Conservation (phyloP, 176 grass and related monocot species). For the Tuctoria greenei region DNA sequence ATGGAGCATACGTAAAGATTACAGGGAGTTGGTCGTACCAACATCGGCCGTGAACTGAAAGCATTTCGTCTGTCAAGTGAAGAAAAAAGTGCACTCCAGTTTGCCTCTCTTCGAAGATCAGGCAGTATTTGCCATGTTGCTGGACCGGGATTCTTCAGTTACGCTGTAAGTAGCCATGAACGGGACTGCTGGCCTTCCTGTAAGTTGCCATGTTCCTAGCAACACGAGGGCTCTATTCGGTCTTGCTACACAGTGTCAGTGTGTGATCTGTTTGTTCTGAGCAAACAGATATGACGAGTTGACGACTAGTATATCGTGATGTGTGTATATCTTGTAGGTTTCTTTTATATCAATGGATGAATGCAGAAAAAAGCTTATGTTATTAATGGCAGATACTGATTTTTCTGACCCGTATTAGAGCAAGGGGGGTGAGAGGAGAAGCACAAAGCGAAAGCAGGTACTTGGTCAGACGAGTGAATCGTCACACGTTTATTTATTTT, state of each 20-base stretch:
- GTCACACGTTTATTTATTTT: too few relatives aligned
- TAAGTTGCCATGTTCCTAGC: too few relatives aligned
- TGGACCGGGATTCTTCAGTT: constrained; percentile 30
- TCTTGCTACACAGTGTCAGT: not conserved
- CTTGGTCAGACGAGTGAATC: too few relatives aligned
- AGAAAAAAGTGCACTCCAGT: not conserved
- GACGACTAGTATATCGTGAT: not conserved
- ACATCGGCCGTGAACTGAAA: constrained; percentile 36
- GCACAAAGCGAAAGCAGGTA: too few relatives aligned
- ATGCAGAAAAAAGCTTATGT: too few relatives aligned
- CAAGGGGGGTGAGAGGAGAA: too few relatives aligned
- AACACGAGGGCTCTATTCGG: not conserved
- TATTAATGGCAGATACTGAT: too few relatives aligned
- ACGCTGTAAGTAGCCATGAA: constrained; percentile 1
- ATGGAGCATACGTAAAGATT: constrained; percentile 82
- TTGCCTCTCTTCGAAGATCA: constrained; percentile 45
- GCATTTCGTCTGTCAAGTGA: constrained; percentile 26
- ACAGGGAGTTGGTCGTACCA: constrained; percentile 47
- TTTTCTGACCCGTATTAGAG: too few relatives aligned
- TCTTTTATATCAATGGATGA: too few relatives aligned
- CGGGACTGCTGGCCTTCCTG: constrained; percentile 14
- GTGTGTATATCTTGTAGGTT: constrained; percentile 1
- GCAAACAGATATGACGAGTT: not conserved
- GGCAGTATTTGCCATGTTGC: not conserved
- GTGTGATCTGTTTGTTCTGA: constrained; percentile 1